A percentile compares a stretch with the other conserved stretches of the same genome.
These are phyloP conservation scores for Trichoderma pleuroti DNA, from an alignment of 2,329 filamentous ascomycete genomes.

Conservation along the genomic window DNA sequence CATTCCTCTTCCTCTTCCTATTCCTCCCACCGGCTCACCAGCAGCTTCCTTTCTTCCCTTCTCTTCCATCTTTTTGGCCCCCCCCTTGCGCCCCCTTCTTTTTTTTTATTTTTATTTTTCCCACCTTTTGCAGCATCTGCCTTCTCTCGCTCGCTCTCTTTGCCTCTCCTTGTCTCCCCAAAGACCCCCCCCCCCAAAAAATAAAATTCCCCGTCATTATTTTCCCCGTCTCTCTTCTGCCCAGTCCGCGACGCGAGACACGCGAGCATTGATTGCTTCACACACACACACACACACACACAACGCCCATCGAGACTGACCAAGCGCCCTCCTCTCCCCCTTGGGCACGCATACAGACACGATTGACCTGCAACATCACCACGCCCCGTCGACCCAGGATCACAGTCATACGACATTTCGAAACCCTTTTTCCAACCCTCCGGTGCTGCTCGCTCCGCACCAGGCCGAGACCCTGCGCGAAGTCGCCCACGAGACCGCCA, in stretches of 20 bases:
- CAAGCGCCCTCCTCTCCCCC: not conserved
- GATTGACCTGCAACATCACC: constrained; percentile 85
- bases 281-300: too few relatives aligned
- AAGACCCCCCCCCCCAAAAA: not conserved
- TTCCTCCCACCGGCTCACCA: not conserved
- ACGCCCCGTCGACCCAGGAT: constrained; percentile 78
- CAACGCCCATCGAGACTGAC: constrained; percentile 23
- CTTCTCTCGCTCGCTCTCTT: constrained; percentile 8
- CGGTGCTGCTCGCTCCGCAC: constrained; percentile 61
- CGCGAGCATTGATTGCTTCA: constrained; percentile 17
- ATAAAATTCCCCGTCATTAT: not conserved
- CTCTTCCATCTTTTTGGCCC: constrained; percentile 3
- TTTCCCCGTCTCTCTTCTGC: constrained; percentile 13
- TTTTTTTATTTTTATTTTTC: not conserved
- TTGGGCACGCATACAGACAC: constrained; percentile 60
- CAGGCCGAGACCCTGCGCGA: constrained; percentile 82
- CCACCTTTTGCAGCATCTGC: not conserved
- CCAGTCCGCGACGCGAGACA: constrained; percentile 19
- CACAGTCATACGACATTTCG: constrained; percentile 49
- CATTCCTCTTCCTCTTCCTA: too few relatives aligned
- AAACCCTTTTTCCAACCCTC: constrained; percentile 39
- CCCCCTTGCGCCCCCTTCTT: constrained; percentile 5
- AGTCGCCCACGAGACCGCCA: constrained; percentile 70
- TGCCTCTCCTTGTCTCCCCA: not conserved
- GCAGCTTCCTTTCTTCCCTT: constrained; percentile 1